phyloP scores from a whole-genome alignment of 23 red algal genomes.

The Gracilaria gracilis region DNA sequence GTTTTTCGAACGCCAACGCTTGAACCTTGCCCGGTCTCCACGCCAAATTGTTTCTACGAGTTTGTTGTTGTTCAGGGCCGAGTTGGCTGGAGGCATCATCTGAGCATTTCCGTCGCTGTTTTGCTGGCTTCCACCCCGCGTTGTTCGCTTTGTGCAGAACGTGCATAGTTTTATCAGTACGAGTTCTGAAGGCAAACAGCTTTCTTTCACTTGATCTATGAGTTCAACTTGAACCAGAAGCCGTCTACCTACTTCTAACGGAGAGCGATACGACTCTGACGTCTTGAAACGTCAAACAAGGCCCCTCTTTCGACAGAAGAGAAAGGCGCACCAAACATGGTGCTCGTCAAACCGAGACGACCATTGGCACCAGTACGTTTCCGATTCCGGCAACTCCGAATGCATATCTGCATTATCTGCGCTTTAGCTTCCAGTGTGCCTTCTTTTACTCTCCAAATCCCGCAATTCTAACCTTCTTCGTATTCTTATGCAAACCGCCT shows the following conservation, averaged over 20 bases:
- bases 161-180: not conserved
- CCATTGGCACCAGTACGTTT: conserved; percentile 54
- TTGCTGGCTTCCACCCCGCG: not conserved
- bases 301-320: not conserved
- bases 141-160: not conserved
- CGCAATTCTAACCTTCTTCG: not conserved
- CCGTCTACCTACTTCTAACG: not conserved
- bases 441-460: not conserved
- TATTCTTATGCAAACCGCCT: not conserved
- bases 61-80: too few species aligned
- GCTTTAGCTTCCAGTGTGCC: not conserved
- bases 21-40: too few species aligned
- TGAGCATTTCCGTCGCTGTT: not conserved
- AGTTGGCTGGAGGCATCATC: too few species aligned
- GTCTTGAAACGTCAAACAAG: not conserved
- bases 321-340: conserved; percentile 19
- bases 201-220: not conserved
- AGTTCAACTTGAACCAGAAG: not conserved
- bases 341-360: conserved; percentile 34
- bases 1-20: too few species aligned
- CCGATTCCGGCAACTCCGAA: not conserved
- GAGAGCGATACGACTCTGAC: not conserved
- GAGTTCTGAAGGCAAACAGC: not conserved
- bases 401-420: not conserved
- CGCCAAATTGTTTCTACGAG: too few species aligned